These are phyloP conservation scores for Luvunga scandens DNA, from an alignment of 345 rosid species.

Conservation along the genomic window DNA sequence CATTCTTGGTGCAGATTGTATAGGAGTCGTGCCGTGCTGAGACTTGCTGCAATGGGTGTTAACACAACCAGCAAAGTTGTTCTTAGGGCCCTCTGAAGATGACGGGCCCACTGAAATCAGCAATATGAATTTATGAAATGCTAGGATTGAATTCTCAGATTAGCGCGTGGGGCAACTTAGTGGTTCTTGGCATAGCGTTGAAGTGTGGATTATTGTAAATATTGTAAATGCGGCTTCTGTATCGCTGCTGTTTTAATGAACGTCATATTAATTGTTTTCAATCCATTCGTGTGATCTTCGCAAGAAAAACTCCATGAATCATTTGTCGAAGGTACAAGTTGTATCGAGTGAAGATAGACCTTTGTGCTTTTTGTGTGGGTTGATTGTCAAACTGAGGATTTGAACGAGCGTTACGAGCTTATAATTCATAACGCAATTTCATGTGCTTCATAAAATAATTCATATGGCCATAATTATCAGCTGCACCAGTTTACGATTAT, in stretches of 20 bases:
- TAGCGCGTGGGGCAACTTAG: not conserved
- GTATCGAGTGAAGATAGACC: not conserved
- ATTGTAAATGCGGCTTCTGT: slow-evolving; percentile 21
- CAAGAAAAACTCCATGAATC: not conserved
- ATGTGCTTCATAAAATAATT: no score
- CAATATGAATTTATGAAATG: not conserved
- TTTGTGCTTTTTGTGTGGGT: not conserved
- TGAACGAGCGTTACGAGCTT: no score
- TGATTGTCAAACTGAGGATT: not conserved
- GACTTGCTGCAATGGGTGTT: slow-evolving; percentile 72
- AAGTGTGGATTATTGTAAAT: slow-evolving; percentile 23
- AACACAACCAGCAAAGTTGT: slow-evolving; percentile 64
- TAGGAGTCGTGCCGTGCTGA: slow-evolving; percentile 51
- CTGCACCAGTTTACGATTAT: no score
- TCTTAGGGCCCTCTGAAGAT: slow-evolving; percentile 55
- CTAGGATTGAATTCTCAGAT: not conserved
- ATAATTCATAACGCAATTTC: no score
- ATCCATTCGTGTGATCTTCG: not conserved
- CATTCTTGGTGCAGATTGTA: slow-evolving; percentile 77
- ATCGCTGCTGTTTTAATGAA: not conserved
- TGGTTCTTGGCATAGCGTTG: not conserved
- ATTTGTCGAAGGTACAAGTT: not conserved
- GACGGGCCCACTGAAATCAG: slow-evolving; percentile 3
- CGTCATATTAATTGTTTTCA: not conserved
- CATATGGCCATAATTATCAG: no score